Base-by-base conservation (phyloP, 495 filamentous ascomycete genomes). In the Penicillium bovifimosum region DNA sequence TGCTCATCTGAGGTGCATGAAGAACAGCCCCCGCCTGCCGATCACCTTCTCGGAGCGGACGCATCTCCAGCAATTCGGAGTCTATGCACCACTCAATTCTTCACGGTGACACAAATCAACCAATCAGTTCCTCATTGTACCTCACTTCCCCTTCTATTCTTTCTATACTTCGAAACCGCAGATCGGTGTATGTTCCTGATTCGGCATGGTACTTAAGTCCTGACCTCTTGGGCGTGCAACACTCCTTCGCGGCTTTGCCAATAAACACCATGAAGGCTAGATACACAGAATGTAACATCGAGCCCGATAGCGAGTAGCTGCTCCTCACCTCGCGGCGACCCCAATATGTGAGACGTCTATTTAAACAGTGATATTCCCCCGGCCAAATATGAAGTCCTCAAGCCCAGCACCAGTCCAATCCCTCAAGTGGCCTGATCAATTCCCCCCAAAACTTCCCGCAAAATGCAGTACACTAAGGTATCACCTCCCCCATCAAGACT, bases 401-500 rank as follows among this genome's bases (percentile, higher is more conserved):
- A 26, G 2, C 11, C 24, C 29, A 20, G 40, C 31, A 24, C n/a
- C 44, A 54, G 36, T 16, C 16, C 16, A n/a, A 40, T 6, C 27
- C 41, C 9, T 18, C 10, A 9, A 27, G 36, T 47, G 31, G 11
- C 24, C 31, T 34, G 1, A 13, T 34, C 20, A 10, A 47, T 28
- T 28, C 11, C 41, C 41, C 6, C 20, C 2, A 24, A 45, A 36
- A 3, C 28, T 24, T 44, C 9, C 8, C 2, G 7, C 28, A 65
- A 64, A 16, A 69, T 69, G 66, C 56, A 64, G 48, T 61, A 49
- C 63, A 56, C 51, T 36, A 59, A 68, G 63, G 67, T 65, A 68
- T 32, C 10, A 10, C 11, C 4, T 20, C 43, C 0, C 18, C 14
- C 34, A 26, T 35, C 0, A 10, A 8, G 20, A 24, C 2, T 24